Conservation (phyloP, 495 filamentous ascomycete species). For the Neurospora sp. region DNA sequence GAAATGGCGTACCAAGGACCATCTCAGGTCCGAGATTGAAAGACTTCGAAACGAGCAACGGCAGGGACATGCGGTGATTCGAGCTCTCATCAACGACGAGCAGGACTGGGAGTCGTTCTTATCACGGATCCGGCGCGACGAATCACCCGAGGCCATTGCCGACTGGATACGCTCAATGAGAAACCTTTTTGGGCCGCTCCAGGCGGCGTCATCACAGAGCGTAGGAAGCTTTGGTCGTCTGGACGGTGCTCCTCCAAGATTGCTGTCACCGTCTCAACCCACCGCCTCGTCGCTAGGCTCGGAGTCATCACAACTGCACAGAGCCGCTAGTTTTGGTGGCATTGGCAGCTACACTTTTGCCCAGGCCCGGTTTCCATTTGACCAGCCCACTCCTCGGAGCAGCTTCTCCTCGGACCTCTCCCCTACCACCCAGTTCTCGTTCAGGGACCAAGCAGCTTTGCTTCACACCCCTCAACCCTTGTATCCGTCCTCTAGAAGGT, state of each 20-base stretch:
- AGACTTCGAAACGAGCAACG: conserved; percentile 19
- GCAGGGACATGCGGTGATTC: conserved; percentile 18
- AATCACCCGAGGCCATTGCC: conserved; percentile 19
- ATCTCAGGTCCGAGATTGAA: conserved; percentile 23
- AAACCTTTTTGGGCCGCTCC: not conserved
- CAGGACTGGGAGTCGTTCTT: conserved; percentile 14
- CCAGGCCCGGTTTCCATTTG: conserved; percentile 1
- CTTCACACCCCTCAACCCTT: not conserved
- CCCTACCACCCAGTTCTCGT: not conserved
- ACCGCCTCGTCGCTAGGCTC: not conserved
- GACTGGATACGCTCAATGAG: conserved; percentile 19
- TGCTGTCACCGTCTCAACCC: not conserved
- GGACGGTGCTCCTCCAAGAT: not conserved
- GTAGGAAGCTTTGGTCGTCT: not conserved
- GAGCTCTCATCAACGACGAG: conserved; percentile 15
- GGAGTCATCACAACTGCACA: not conserved
- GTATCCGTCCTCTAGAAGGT: not conserved
- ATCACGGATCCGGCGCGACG: conserved; percentile 15
- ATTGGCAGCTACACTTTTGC: conserved; percentile 1
- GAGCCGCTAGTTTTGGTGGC: conserved; percentile 3
- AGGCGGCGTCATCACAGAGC: not conserved
- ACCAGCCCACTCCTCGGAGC: not conserved
- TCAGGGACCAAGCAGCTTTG: not conserved
- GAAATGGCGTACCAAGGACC: conserved; percentile 25
- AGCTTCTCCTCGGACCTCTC: conserved; percentile 1